phyloP scores from a whole-genome alignment of 2,329 filamentous ascomycete genomes.

The Scolecobasidium constrictum region DNA sequence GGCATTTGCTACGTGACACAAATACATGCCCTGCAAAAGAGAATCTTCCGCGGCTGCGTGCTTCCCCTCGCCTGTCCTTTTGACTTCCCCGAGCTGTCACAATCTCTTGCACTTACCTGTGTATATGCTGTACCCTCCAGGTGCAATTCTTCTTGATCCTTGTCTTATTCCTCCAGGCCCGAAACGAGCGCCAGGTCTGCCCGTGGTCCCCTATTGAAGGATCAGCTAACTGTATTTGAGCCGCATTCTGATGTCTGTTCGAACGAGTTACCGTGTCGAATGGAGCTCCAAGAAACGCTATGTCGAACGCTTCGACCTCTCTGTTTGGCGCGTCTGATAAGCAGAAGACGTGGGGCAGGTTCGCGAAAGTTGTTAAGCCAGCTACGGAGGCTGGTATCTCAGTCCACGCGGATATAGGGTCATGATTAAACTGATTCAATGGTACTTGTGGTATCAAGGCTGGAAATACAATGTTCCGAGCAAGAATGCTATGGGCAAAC shows the following conservation, averaged over 20 bases:
- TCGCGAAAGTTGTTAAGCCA: conserved; percentile 36
- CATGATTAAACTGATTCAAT: not conserved
- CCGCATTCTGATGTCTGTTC: no score
- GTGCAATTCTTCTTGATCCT: conserved; percentile 37
- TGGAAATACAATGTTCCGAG: conserved; percentile 4
- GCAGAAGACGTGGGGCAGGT: conserved; percentile 38
- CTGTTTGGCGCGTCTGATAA: conserved; percentile 19
- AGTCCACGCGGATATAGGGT: not conserved
- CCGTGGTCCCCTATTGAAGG: conserved; percentile 38
- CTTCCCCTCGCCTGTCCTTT: conserved; percentile 32
- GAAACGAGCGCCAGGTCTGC: conserved; percentile 40
- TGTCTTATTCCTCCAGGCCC: conserved; percentile 41
- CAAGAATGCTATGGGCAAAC: not conserved
- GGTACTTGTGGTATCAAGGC: not conserved
- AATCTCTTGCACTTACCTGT: conserved; percentile 26
- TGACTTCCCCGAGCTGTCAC: conserved; percentile 14
- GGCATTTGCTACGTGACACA: no score
- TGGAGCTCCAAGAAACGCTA: conserved; percentile 37
- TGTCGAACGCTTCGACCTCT: conserved; percentile 33
- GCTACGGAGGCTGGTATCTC: conserved; percentile 13
- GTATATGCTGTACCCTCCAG: conserved; percentile 36
- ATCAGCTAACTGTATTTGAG: no score
- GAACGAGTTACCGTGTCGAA: conserved; percentile 34
- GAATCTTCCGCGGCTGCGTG: no score
- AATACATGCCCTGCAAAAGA: no score